Percentiles rank a stretch among this genome's conserved stretches.
Evolutionary conservation across 177 flowering plant genomes (phyloP).

Genomic region (Vitis hybrid): DNA sequence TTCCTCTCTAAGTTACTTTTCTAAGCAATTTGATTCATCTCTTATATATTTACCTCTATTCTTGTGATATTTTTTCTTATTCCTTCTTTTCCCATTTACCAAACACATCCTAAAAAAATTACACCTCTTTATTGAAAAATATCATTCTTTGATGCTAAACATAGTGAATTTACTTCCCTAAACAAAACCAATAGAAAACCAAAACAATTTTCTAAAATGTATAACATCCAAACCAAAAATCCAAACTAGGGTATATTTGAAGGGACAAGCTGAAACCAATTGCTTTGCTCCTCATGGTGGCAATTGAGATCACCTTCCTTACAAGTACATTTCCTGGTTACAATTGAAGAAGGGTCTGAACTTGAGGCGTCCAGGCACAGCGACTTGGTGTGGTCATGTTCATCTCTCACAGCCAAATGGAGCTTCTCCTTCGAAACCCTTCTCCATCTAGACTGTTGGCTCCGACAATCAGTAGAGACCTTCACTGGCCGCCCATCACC

Average conservation of each 20-base stretch:
- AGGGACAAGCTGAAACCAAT: slow-evolving; percentile 40
- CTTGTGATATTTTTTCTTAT: no score
- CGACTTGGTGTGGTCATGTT: slow-evolving; percentile 8
- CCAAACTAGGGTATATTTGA: slow-evolving; percentile 17
- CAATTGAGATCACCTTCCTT: slow-evolving; percentile 22
- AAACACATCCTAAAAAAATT: no score
- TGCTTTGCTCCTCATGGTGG: slow-evolving; percentile 24
- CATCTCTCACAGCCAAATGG: slow-evolving; percentile 28
- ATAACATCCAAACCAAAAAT: no score
- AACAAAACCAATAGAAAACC: no score
- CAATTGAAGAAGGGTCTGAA: slow-evolving; percentile 22
- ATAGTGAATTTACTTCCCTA: no score
- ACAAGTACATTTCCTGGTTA: slow-evolving; percentile 33
- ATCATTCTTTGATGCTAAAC: no score
- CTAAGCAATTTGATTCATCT: no score
- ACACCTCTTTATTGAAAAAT: no score
- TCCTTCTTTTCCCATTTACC: no score
- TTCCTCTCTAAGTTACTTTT: no score
- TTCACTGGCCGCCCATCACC: slow-evolving; percentile 27
- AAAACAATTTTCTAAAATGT: no score
- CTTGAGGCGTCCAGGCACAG: slow-evolving; percentile 31
- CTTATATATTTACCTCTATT: no score
- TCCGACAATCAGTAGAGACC: slow-evolving; percentile 26
- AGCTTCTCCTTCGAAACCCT: slow-evolving; percentile 22
- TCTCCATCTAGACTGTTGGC: slow-evolving; percentile 26